These are phyloP conservation scores for Adansonia grandidieri DNA, from an alignment of 441 rosid genomes.

Conservation along the genomic window DNA sequence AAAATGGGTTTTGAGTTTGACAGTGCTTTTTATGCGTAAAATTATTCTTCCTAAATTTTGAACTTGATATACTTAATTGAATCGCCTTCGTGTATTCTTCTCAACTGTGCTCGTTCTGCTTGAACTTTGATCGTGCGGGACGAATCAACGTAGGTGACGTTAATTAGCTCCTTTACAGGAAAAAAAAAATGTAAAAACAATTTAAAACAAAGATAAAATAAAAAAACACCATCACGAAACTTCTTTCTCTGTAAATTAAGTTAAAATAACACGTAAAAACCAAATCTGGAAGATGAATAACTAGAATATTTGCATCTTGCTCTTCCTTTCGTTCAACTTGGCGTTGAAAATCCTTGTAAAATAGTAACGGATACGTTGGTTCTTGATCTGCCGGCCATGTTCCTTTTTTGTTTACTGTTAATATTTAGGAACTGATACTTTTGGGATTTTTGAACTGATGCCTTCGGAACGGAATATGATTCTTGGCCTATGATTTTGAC, in stretches of 20 bases:
- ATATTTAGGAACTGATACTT: not conserved
- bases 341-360: slow-evolving; percentile 5
- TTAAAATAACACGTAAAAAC: too few relatives aligned
- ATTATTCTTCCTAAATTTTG: too few relatives aligned
- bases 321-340: not conserved
- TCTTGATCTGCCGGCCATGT: slow-evolving; percentile 6
- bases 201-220: too few relatives aligned
- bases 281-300: slow-evolving; percentile 20
- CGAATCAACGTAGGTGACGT: slow-evolving; percentile 44
- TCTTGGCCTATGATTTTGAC: not conserved
- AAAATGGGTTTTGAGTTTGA: too few relatives aligned
- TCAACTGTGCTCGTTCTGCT: slow-evolving; percentile 47
- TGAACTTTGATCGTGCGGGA: slow-evolving; percentile 41
- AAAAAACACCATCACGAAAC: not conserved
- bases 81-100: slow-evolving; percentile 44
- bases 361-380: not conserved
- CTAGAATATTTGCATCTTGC: not conserved
- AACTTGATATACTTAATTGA: slow-evolving; percentile 31
- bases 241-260: not conserved
- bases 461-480: too few relatives aligned
- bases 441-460: not conserved
- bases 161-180: slow-evolving; percentile 53
- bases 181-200: too few relatives aligned
- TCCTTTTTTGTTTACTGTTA: not conserved
- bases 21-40: too few relatives aligned